Conservation (phyloP, 1,139 yeast species). For the Eremothecium cymbalariae region DNA sequence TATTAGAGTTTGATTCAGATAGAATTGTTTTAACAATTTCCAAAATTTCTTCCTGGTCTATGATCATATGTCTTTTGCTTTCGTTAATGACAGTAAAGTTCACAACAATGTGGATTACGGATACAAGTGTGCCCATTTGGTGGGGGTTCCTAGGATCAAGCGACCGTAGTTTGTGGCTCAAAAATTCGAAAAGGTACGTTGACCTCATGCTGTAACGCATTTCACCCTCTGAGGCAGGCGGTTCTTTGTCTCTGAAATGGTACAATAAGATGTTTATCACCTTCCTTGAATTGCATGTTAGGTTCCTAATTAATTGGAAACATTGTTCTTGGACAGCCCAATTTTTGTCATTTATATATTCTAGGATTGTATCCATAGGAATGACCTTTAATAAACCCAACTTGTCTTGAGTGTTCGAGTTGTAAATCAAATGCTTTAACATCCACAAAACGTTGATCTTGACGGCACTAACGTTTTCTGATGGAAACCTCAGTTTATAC, state of each 20-base stretch:
- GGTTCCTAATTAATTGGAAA: slow-evolving; percentile 66
- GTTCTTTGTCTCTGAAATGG: slow-evolving; percentile 29
- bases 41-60: slow-evolving; percentile 38
- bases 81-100: slow-evolving; percentile 52
- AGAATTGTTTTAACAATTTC: slow-evolving; percentile 32
- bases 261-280: slow-evolving; percentile 40
- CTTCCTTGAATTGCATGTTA: slow-evolving; percentile 57
- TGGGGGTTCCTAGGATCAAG: slow-evolving; percentile 20
- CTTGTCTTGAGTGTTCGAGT: slow-evolving; percentile 35
- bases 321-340: slow-evolving; percentile 56
- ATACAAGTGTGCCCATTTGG: slow-evolving; percentile 36
- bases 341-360: slow-evolving; percentile 41
- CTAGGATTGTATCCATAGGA: slow-evolving; percentile 44
- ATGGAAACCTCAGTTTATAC: slow-evolving; percentile 2
- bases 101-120: slow-evolving; percentile 46
- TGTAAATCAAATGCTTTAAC: slow-evolving; percentile 46
- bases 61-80: slow-evolving; percentile 39
- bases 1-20: slow-evolving; percentile 16
- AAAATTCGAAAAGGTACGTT: slow-evolving; percentile 33
- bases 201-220: slow-evolving; percentile 20
- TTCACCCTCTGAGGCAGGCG: slow-evolving; percentile 17
- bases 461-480: slow-evolving; percentile 23
- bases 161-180: slow-evolving; percentile 32
- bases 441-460: slow-evolving; percentile 48
- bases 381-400: slow-evolving; percentile 37